phyloP scores from a whole-genome alignment of 805 yeast species.

The Candida broadrunensis region DNA sequence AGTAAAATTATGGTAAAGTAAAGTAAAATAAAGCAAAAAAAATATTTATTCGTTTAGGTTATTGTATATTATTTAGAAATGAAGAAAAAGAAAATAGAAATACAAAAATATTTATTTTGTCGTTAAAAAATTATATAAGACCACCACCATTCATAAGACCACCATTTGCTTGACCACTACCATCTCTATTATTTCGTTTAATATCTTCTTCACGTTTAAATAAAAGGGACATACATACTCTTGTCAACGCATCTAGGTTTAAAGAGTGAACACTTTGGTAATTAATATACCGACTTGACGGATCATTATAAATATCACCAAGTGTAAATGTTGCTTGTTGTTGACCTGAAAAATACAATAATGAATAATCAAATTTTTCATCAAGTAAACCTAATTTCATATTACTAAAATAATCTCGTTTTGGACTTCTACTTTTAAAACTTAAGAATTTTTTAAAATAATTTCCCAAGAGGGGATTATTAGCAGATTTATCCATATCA shows the following conservation, averaged over 20 bases:
- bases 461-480: slow-evolving; percentile 4
- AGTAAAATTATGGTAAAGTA: slow-evolving; percentile 55
- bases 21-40: too few relatives aligned
- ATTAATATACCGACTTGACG: neutral
- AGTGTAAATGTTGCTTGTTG: slow-evolving; percentile 2
- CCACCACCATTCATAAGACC: too few relatives aligned
- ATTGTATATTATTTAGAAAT: too few relatives aligned
- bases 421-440: neutral
- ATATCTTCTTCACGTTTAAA: slow-evolving; percentile 6
- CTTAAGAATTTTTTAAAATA: neutral
- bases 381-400: neutral
- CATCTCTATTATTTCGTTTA: too few relatives aligned
- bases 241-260: slow-evolving; percentile 3
- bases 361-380: neutral
- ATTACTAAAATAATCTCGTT: neutral
- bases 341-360: too few relatives aligned
- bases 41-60: too few relatives aligned
- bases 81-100: too few relatives aligned
- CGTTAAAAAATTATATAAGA: too few relatives aligned
- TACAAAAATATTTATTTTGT: too few relatives aligned
- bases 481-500: neutral
- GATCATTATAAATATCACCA: neutral
- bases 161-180: too few relatives aligned
- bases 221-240: slow-evolving; percentile 6
- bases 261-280: slow-evolving; percentile 5